phyloP scores from a whole-genome alignment of 2,329 filamentous ascomycete species.

The Neopestalotiopsis sp. region DNA sequence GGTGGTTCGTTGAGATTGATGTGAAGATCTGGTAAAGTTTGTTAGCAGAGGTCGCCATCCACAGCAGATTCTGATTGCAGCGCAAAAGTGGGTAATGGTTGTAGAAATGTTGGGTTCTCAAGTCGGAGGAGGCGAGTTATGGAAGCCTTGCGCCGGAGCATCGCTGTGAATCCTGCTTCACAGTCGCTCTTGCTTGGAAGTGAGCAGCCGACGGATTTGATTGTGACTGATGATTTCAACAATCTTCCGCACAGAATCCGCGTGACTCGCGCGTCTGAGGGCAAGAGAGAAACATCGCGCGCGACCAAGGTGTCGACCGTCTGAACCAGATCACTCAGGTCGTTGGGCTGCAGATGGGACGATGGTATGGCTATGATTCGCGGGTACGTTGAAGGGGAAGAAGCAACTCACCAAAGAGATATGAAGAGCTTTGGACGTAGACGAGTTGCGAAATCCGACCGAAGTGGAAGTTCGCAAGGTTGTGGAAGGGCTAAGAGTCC shows the following conservation, averaged over 20 bases:
- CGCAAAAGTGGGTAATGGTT: background rate
- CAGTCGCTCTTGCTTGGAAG: background rate
- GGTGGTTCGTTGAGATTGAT: background rate
- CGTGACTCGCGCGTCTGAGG: background rate
- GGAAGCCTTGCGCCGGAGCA: background rate
- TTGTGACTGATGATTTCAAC: background rate
- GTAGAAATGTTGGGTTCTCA: background rate
- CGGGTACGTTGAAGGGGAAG: background rate
- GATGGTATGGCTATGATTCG: background rate
- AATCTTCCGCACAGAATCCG: background rate
- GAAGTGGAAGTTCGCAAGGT: background rate
- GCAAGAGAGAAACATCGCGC: background rate
- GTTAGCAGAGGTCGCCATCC: background rate
- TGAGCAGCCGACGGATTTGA: background rate
- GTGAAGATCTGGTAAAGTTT: conserved; percentile 21
- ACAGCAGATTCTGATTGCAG: background rate
- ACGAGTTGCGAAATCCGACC: background rate
- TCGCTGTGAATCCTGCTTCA: background rate
- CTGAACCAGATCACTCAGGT: background rate
- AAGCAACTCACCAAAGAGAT: background rate
- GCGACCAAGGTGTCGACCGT: background rate
- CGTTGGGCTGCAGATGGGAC: background rate
- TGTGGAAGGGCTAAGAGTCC: background rate
- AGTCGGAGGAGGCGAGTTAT: background rate
- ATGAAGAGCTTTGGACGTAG: background rate